phyloP scores from a whole-genome alignment of 106 monocot species.

The Posidonia australis region DNA sequence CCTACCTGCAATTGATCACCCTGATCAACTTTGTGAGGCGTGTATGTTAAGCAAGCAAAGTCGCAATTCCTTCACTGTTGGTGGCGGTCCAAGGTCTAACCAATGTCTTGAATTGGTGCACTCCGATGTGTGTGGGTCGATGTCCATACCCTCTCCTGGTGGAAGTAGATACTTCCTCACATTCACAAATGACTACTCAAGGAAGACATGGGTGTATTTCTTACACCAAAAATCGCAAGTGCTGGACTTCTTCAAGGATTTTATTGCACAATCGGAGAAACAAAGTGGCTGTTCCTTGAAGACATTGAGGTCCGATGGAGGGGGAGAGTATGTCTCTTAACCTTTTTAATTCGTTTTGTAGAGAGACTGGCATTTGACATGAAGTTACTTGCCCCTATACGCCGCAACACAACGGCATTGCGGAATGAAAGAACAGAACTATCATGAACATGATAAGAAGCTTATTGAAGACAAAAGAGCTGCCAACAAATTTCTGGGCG shows the following conservation, averaged over 20 bases:
- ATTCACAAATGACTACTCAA: slow-evolving; percentile 10
- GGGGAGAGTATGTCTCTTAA: background rate
- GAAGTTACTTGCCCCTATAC: background rate
- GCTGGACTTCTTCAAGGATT: background rate
- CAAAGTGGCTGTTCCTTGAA: background rate
- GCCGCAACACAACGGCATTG: slow-evolving; percentile 10
- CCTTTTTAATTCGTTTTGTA: background rate
- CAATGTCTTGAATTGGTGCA: slow-evolving; percentile 4
- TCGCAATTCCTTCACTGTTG: background rate
- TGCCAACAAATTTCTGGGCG: background rate
- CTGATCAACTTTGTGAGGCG: background rate
- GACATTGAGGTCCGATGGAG: background rate
- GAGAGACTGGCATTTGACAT: background rate
- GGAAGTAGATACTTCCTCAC: background rate
- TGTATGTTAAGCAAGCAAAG: slow-evolving; percentile 7
- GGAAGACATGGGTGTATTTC: slow-evolving; percentile 3
- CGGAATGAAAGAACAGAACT: slow-evolving; percentile 1
- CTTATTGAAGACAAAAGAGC: background rate
- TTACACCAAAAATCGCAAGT: slow-evolving; percentile 3
- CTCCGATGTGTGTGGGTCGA: slow-evolving; percentile 6
- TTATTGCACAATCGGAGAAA: slow-evolving; percentile 2
- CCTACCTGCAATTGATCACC: background rate
- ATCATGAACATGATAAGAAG: slow-evolving; percentile 3
- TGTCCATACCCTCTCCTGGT: background rate
- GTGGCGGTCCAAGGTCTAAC: background rate